A percentile compares a stretch with the other conserved stretches of the same genome.
These are phyloP conservation scores for Adansonia digitata DNA, from an alignment of 345 rosid genomes.

Conservation along the genomic window DNA sequence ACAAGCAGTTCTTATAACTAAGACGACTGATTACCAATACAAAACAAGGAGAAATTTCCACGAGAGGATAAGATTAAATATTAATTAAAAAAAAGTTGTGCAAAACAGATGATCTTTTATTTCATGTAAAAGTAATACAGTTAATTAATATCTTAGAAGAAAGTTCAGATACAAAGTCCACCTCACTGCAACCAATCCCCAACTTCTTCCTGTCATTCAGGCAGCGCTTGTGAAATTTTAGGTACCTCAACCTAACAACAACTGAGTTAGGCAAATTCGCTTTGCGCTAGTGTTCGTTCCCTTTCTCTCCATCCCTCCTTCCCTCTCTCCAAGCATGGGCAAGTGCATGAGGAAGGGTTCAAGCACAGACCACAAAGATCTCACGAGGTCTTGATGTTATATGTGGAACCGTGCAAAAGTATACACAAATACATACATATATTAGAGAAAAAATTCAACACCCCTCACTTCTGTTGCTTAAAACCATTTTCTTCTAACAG, in stretches of 20 bases:
- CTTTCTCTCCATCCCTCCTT: not conserved
- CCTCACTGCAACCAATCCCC: conserved; percentile 97
- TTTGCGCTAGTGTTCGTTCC: not conserved
- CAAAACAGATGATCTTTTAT: not conserved
- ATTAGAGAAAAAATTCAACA: conserved; percentile 9
- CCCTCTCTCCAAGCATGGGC: not conserved
- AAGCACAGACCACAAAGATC: not conserved
- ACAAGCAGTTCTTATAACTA: not conserved
- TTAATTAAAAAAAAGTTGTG: not conserved
- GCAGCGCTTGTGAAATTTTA: conserved; percentile 86
- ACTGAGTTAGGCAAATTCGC: conserved; percentile 21
- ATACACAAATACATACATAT: not conserved
- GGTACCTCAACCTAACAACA: conserved; percentile 53
- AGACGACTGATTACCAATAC: not conserved
- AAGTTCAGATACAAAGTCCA: conserved; percentile 20
- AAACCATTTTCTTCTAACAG: conserved; percentile 94
- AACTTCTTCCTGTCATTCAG: conserved; percentile 84
- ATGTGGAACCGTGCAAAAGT: not conserved
- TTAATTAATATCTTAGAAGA: not conserved
- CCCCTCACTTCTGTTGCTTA: conserved; percentile 86
- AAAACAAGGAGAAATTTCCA: not conserved
- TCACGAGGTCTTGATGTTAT: not conserved
- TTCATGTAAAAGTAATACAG: not conserved
- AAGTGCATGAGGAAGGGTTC: not conserved
- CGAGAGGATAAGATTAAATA: not conserved